Evolutionary conservation across 768 basidiomycete species (phyloP).

Genomic region (Collybia sordida): DNA sequence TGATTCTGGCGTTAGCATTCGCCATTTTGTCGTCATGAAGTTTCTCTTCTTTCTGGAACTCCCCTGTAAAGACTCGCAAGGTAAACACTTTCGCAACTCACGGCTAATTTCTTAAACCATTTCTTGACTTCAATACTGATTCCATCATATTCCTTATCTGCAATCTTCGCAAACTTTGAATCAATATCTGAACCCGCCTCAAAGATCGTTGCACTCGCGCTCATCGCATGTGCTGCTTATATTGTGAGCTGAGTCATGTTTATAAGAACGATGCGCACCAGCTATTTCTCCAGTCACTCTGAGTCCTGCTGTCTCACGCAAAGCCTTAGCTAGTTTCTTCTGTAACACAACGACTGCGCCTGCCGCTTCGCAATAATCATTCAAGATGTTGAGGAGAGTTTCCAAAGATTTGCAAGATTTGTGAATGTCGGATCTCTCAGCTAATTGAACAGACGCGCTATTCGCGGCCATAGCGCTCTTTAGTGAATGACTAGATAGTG

Average conservation of each 20-base stretch:
- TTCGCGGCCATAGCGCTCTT: slow-evolving; percentile 11
- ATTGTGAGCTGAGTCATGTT: slow-evolving; percentile 10
- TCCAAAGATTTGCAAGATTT: slow-evolving; percentile 81
- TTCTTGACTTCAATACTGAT: slow-evolving; percentile 74
- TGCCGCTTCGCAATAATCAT: slow-evolving; percentile 75
- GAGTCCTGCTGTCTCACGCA: slow-evolving; percentile 61
- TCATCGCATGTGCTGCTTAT: slow-evolving; percentile 64
- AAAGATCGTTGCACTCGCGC: slow-evolving; percentile 61
- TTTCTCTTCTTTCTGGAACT: slow-evolving; percentile 75
- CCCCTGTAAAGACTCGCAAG: not conserved
- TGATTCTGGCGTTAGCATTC: slow-evolving; percentile 68
- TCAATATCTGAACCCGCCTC: slow-evolving; percentile 73
- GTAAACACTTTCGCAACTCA: slow-evolving; percentile 32
- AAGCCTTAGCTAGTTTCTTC: slow-evolving; percentile 73
- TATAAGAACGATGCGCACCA: slow-evolving; percentile 38
- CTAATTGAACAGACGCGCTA: slow-evolving; percentile 25
- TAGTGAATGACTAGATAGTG: not conserved
- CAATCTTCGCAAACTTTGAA: slow-evolving; percentile 70
- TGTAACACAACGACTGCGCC: slow-evolving; percentile 60
- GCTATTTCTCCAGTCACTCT: slow-evolving; percentile 64
- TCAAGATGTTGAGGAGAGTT: slow-evolving; percentile 59
- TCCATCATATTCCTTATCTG: slow-evolving; percentile 69
- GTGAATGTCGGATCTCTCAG: slow-evolving; percentile 73
- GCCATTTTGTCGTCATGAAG: slow-evolving; percentile 70
- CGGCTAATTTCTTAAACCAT: slow-evolving; percentile 84